Conservation (phyloP, 2,329 filamentous ascomycete species). For the Periconia digitata region DNA sequence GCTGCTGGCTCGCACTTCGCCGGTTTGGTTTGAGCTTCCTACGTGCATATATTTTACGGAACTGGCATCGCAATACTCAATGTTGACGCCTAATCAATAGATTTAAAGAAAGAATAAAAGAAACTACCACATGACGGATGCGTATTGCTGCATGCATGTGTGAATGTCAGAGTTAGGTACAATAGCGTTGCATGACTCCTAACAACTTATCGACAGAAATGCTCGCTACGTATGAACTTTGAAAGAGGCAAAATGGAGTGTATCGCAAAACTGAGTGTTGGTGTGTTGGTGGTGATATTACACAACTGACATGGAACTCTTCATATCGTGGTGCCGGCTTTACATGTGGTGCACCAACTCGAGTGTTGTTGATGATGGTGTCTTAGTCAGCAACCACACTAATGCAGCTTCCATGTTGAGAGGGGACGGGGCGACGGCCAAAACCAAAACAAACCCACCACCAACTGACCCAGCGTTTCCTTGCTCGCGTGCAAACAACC, state of each 20-base stretch:
- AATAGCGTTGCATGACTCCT: no score
- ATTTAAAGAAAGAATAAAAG: no score
- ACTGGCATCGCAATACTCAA: background rate
- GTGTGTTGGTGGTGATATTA: no score
- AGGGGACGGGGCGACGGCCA: background rate
- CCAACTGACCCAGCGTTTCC: conserved; percentile 20
- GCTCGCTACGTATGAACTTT: no score
- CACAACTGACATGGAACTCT: no score
- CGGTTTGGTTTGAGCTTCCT: conserved; percentile 6
- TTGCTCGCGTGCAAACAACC: conserved; percentile 27
- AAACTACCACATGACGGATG: no score
- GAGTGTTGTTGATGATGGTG: no score
- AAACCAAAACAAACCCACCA: conserved; percentile 1
- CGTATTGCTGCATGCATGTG: background rate
- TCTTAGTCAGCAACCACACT: background rate
- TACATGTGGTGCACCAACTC: conserved; percentile 7
- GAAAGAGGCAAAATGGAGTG: no score
- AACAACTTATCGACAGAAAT: no score
- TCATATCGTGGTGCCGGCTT: no score
- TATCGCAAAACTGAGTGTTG: no score
- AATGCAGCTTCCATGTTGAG: background rate
- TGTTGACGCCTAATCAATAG: background rate
- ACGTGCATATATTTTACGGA: conserved; percentile 5
- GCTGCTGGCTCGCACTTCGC: conserved; percentile 9
- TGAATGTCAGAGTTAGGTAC: background rate